Base-by-base conservation (phyloP, 2,329 filamentous ascomycete species). In the Diaporthe citriasiana region DNA sequence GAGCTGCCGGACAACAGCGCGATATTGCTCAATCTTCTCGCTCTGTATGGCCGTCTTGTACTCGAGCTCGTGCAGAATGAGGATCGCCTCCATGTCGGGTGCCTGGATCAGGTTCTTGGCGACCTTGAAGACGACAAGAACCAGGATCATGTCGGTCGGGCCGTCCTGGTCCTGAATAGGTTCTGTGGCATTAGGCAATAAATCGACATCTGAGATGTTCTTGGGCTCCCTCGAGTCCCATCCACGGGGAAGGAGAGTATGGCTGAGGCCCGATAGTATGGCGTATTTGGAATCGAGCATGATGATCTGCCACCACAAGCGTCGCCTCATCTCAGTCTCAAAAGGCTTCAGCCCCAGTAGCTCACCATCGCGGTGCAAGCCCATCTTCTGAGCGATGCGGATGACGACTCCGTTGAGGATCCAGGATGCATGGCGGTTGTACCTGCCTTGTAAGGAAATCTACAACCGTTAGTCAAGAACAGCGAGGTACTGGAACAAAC, bases 351-450 rank as follows among this genome's bases (percentile, higher is more conserved):
- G 83, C 1, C 87, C 87, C 8, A 91, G 83, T 25, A 82, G 80
- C 74, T 88, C 87, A 47, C 90, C 91, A 74, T 93, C 91, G 17
- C 89, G 86, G 75, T 93, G 90, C 63, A 93, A 85, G 0, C 92
- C 92, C 86, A 93, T 91, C 78, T 91, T 91, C 79, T 92, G 89
- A 1, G 90, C 91, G 70, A 93, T 90, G 27, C 92, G 87, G 45
- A 93, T 85, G 7, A 90, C 85, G 22, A 90, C 84, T 6, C 91
- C 91, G 69, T 89, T 90, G 30, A 93, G 79, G 56, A 91, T 87
- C 89, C 90, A 92, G 6, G 88, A 84, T 2, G 88, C 87, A 76
- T 91, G 89, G 3, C 87, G 86, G 75, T 91, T 88, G 77, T 90
- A 90, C 8, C 88, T 87, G 45, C 89, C 88, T 70, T 90, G 86